Evolutionary conservation across 2,329 filamentous ascomycete genomes (phyloP).

Genomic region (Aspergillus versicolor): DNA sequence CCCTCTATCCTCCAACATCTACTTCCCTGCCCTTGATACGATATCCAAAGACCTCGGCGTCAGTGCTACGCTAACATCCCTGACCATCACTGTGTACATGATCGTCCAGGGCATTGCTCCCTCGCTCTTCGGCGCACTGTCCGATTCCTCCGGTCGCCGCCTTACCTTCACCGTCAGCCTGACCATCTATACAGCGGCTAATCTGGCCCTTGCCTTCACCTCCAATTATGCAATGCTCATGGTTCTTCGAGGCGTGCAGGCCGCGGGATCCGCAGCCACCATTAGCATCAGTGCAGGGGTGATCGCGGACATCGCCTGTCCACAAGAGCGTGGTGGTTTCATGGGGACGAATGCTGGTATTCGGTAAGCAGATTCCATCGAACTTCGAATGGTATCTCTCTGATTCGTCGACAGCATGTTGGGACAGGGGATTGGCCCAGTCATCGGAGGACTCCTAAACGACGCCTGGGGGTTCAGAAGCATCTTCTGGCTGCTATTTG

Average conservation of each 20-base stretch:
- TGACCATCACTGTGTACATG: constrained; percentile 48
- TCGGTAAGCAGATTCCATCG: not conserved
- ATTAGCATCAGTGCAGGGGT: constrained; percentile 35
- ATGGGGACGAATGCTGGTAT: constrained; percentile 39
- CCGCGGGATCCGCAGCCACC: constrained; percentile 10
- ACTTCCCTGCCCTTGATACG: constrained; percentile 43
- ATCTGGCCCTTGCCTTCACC: constrained; percentile 42
- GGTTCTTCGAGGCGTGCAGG: constrained; percentile 9
- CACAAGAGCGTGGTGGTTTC: constrained; percentile 40
- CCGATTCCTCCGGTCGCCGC: constrained; percentile 49
- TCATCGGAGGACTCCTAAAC: constrained; percentile 40
- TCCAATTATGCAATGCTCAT: constrained; percentile 11
- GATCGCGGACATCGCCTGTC: constrained; percentile 41
- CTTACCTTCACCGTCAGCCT: constrained; percentile 49
- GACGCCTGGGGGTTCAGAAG: constrained; percentile 38
- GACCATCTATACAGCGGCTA: constrained; percentile 48
- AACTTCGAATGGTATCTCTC: not conserved
- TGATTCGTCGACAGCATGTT: constrained; percentile 37
- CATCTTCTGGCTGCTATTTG: constrained; percentile 46
- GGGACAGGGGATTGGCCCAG: constrained; percentile 48
- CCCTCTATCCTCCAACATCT: constrained; percentile 47
- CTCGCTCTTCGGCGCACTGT: constrained; percentile 50
- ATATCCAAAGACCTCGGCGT: constrained; percentile 27
- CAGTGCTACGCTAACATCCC: constrained; percentile 29
- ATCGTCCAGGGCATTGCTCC: constrained; percentile 53